phyloP scores from a whole-genome alignment of 1,284 basidiomycete genomes.

The Rhodofomes roseus region DNA sequence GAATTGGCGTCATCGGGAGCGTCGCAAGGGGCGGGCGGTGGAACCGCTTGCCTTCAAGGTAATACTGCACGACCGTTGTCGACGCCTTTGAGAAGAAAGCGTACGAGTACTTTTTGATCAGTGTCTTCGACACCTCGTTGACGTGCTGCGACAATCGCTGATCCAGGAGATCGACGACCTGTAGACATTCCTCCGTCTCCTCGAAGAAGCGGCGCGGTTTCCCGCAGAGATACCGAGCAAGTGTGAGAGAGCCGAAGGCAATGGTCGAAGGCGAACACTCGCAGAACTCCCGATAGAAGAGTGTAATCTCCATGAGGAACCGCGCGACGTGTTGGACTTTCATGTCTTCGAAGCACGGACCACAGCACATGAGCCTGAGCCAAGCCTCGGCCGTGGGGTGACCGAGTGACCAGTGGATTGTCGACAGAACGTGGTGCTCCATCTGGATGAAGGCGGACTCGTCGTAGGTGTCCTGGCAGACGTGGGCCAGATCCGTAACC shows the following conservation, averaged over 20 bases:
- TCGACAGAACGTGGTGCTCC: conserved; percentile 95
- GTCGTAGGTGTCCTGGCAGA: conserved; percentile 95
- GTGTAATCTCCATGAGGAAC: conserved; percentile 97
- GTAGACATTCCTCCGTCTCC: conserved; percentile 72
- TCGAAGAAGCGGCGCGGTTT: conserved; percentile 75
- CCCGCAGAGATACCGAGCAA: conserved; percentile 85
- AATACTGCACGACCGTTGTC: conserved; percentile 88
- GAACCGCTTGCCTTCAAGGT: conserved; percentile 76
- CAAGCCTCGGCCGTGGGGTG: conserved; percentile 98
- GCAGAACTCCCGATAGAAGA: conserved; percentile 96
- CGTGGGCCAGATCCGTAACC: conserved; percentile 89
- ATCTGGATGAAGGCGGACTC: conserved; percentile 96
- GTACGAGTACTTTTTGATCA: conserved; percentile 97
- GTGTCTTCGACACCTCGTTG: conserved; percentile 87
- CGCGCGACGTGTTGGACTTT: conserved; percentile 93
- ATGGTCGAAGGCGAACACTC: conserved; percentile 83
- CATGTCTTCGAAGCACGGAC: conserved; percentile 72
- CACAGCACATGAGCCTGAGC: conserved; percentile 81
- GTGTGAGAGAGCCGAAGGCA: conserved; percentile 82
- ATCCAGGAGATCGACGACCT: conserved; percentile 85
- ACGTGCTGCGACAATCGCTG: conserved; percentile 80
- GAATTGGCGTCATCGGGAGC: conserved; percentile 70
- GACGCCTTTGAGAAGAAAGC: conserved; percentile 94
- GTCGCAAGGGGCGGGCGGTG: conserved; percentile 44
- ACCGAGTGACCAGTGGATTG: conserved; percentile 96